These are phyloP conservation scores for Podospora conica DNA, from an alignment of 495 filamentous ascomycete species.

Conservation along the genomic window DNA sequence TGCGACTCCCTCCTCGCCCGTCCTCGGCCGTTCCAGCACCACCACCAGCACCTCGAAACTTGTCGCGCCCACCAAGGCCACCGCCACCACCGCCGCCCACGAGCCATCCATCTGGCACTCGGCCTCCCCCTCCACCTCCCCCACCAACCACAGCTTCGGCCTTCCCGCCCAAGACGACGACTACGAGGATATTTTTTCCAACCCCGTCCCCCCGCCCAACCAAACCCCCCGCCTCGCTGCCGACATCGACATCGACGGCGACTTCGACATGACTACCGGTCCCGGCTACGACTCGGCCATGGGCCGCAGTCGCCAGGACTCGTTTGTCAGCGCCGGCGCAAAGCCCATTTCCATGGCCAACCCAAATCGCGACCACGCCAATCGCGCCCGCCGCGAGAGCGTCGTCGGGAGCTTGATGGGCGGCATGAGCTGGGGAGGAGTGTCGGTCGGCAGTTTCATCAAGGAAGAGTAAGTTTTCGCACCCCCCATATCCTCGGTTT, in stretches of 20 bases:
- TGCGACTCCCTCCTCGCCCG: constrained; percentile 31
- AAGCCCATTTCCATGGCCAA: constrained; percentile 81
- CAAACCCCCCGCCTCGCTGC: constrained; percentile 1
- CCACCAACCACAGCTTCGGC: constrained; percentile 14
- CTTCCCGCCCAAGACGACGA: constrained; percentile 12
- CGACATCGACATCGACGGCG: constrained; percentile 30
- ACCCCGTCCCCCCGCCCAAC: constrained; percentile 24
- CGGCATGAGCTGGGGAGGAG: constrained; percentile 96
- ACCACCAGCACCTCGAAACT: constrained; percentile 26
- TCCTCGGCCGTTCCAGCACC: constrained; percentile 29
- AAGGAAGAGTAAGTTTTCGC: constrained; percentile 82
- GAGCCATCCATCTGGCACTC: constrained; percentile 8
- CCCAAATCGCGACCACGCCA: constrained; percentile 61
- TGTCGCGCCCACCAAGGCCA: constrained; percentile 16
- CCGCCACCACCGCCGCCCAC: constrained; percentile 14
- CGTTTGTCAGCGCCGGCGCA: constrained; percentile 69
- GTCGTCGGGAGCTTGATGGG: constrained; percentile 79
- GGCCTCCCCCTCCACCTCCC: constrained; percentile 22
- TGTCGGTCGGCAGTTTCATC: constrained; percentile 95
- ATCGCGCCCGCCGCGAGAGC: constrained; percentile 69
- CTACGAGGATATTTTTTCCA: constrained; percentile 36
- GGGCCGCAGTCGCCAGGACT: constrained; percentile 59
- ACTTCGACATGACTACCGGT: constrained; percentile 57
- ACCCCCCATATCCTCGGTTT: constrained; percentile 4
- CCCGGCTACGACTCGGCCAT: constrained; percentile 50